A percentile compares a stretch with the other conserved stretches of the same genome.
These are phyloP conservation scores for Teratosphaeria epicoccoides DNA, from an alignment of 2,329 filamentous ascomycete species.

Conservation along the genomic window DNA sequence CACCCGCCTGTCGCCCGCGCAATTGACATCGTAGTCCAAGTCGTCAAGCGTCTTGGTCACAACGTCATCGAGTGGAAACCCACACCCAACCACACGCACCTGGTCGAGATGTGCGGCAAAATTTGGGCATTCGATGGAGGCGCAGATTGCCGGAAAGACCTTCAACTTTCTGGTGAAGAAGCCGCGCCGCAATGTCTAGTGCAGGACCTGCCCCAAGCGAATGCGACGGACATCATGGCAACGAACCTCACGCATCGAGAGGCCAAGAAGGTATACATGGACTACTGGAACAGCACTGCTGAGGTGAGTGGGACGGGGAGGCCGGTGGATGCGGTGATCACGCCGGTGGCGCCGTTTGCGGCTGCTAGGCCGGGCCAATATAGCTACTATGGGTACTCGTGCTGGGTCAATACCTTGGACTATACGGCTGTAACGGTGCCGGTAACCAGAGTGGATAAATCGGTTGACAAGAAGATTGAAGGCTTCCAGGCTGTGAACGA, in stretches of 20 bases:
- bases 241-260: conserved; percentile 45
- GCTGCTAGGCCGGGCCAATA: conserved; percentile 40
- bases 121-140: conserved; percentile 42
- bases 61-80: conserved; percentile 51
- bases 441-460: conserved; percentile 44
- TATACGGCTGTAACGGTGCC: conserved; percentile 47
- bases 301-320: conserved; percentile 36
- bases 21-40: conserved; percentile 40
- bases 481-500: conserved; percentile 28
- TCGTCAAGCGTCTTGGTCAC: conserved; percentile 44
- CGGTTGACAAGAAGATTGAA: conserved; percentile 34
- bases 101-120: conserved; percentile 25
- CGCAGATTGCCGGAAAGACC: conserved; percentile 39
- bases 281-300: conserved; percentile 52
- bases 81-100: conserved; percentile 35
- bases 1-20: conserved; percentile 50
- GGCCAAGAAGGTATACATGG: conserved; percentile 49
- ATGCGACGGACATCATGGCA: conserved; percentile 33
- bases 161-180: conserved; percentile 47
- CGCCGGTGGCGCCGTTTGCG: conserved; percentile 41
- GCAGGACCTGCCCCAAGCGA: conserved; percentile 27
- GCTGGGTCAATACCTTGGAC: conserved; percentile 45
- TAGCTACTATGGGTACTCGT: conserved; percentile 36
- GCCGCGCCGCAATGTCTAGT: conserved; percentile 36
- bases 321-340: conserved; percentile 45